These are phyloP conservation scores for Emericellopsis cladophorae DNA, from an alignment of 2,329 filamentous ascomycete genomes.

Conservation along the genomic window DNA sequence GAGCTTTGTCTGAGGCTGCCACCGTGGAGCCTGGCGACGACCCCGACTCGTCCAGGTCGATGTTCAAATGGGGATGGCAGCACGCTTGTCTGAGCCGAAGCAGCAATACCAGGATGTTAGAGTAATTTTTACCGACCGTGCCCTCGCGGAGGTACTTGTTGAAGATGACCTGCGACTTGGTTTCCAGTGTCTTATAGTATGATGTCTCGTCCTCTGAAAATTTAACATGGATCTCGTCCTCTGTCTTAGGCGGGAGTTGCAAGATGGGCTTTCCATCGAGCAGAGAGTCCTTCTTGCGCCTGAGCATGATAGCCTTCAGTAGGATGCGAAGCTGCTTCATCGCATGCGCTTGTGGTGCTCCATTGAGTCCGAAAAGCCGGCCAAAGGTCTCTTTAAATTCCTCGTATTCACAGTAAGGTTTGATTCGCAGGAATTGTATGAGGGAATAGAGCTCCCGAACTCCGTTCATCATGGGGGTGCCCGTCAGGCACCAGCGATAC, in stretches of 20 bases:
- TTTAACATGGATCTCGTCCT: constrained; percentile 62
- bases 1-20: constrained; percentile 22
- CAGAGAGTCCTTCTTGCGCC: constrained; percentile 66
- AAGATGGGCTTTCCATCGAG: constrained; percentile 76
- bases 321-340: constrained; percentile 64
- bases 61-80: constrained; percentile 18
- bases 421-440: constrained; percentile 63
- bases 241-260: constrained; percentile 60
- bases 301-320: constrained; percentile 68
- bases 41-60: constrained; percentile 19
- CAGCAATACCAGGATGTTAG: constrained; percentile 67
- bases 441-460: constrained; percentile 68
- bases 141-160: constrained; percentile 63
- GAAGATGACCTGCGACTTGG: constrained; percentile 54
- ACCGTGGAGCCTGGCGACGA: too few relatives aligned
- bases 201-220: constrained; percentile 62
- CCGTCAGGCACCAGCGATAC: constrained; percentile 69
- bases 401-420: constrained; percentile 55
- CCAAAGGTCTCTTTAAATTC: constrained; percentile 41
- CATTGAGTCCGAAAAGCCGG: background rate
- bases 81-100: constrained; percentile 70
- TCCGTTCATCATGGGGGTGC: constrained; percentile 82
- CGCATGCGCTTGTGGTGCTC: background rate
- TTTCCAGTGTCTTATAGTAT: constrained; percentile 66
- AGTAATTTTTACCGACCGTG: constrained; percentile 58